Evolutionary conservation across 768 basidiomycete genomes (phyloP), one percentile per base, ranked within the genome.

Genomic region (Mycena epipterygia): DNA sequence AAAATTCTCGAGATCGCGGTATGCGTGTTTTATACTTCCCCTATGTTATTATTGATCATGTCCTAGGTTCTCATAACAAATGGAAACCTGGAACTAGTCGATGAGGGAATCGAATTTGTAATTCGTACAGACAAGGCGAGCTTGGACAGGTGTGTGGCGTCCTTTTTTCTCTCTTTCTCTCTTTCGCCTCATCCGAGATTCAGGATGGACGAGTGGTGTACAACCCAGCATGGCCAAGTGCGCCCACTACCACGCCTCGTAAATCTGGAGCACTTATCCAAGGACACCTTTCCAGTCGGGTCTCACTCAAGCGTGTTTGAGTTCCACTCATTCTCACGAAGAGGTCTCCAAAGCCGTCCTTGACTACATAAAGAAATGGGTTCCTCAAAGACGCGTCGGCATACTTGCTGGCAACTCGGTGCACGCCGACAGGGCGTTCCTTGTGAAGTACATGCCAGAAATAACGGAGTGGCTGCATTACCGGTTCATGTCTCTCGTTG

Each of bases 141-240:
- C 14, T 79, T 98, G 37, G 93, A 97, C 77, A 81, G 78, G 95
- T 95, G 66, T 77, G 88, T 76, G 12, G 3, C 42, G 25, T 35
- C 56, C 16, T 55, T 59, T 61, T 37, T 64, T 64, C 35, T 44
- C 37, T 32, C 7, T 41, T 53, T 72, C 39, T 53, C 41, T 25
- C 55, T 57, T 0, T 39, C 23, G 14, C 64, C 65, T 19, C 56
- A 32, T 27, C 14, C 32, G 16, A 25, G 6, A 16, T 60, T 8
- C 33, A 96, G 94, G 21, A 98, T 98, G 96, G 87, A 89, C 68
- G 85, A 90, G 70, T 98, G 96, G 96, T 98, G 96, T 79, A 90
- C 83, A 32, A 87, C 88, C 8, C 94, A 95, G 69, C 96, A 98
- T 73, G 92, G 90, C 37, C 81, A 85, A 76, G 95, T 93, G 72